These are phyloP conservation scores for Fraxinus xanthoxyloides DNA, from an alignment of 305 asterid genomes.

Conservation along the genomic window DNA sequence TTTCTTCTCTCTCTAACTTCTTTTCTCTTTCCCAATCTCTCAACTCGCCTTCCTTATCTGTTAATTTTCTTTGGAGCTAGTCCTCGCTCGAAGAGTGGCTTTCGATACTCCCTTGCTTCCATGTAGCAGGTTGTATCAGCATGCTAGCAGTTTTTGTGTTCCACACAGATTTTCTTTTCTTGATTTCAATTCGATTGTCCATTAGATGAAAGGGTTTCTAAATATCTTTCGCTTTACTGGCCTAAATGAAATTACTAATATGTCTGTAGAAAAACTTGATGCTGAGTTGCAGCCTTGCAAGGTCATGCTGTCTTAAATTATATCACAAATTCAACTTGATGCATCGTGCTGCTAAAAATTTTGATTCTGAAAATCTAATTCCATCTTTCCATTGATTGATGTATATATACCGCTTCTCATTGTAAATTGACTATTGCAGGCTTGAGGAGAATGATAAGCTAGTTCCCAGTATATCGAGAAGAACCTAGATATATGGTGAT, in stretches of 20 bases:
- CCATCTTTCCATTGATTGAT: background rate
- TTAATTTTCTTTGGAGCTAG: too few relatives aligned
- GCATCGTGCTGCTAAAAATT: background rate
- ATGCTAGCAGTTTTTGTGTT: too few relatives aligned
- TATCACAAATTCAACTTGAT: background rate
- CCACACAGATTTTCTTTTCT: constrained; percentile 57
- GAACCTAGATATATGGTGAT: constrained; percentile 95
- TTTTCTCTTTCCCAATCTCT: too few relatives aligned
- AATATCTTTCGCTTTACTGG: constrained; percentile 34
- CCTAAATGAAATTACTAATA: constrained; percentile 62
- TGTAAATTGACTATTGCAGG: constrained; percentile 34
- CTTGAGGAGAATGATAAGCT: constrained; percentile 90
- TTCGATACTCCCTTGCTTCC: too few relatives aligned
- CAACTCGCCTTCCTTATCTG: too few relatives aligned
- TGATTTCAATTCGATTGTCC: constrained; percentile 3
- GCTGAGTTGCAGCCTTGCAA: constrained; percentile 78
- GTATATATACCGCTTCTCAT: too few relatives aligned
- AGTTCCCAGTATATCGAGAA: constrained; percentile 91
- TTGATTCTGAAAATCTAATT: too few relatives aligned
- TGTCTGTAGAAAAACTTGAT: constrained; percentile 70
- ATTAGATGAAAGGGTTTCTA: background rate
- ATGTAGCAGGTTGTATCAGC: too few relatives aligned
- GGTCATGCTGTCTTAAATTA: constrained; percentile 33
- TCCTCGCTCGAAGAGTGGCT: too few relatives aligned
- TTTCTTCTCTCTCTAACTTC: too few relatives aligned